Base-by-base conservation (phyloP, 1,284 basidiomycete genomes). In the Irpex sp. region DNA sequence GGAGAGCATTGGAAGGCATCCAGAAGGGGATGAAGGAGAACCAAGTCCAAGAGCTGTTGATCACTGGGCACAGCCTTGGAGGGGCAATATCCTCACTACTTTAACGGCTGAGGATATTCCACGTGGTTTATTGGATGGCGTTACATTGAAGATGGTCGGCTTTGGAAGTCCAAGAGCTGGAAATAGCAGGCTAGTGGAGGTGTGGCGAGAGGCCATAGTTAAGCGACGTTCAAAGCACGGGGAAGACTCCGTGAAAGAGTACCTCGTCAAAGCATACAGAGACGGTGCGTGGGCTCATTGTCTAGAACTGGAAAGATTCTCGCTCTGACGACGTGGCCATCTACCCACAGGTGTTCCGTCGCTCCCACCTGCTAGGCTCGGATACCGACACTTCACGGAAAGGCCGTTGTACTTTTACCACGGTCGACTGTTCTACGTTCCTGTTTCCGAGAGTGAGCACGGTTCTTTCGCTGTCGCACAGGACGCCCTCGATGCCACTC, bases 1-100 rank as follows among this genome's bases (percentile, higher is more conserved):
- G 61, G 0, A 60, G 85, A 53, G 83, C 88, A 64, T 92, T 90
- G 74, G 87, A 90, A 63, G 79, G 82, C 60, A 84, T 94, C 61
- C 75, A 88, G 61, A 78, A 78, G 61, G 83, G 87, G 21, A 78
- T 94, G 47, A 84, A 83, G 61, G 82, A 87, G 63, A 78, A 77
- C 56, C 67, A 75, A 36, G 72, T 79, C 7, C 60, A 66, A 26
- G 81, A 83, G 65, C 59, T 87, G 11, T 77, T 83, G 19, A 35
- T 63, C 31, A 70, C 69, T 3, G 73, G 73, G 2, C 75, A 75
- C 57, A 73, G 81, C 60, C 79, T 85, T 78, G 83, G 84, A 55
- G 82, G 76, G 11, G 77, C 78, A 15, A 68, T 84, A 17, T 73
- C 76, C 8, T 82, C 81, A 69, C 71, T 85, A 21, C 74, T 85